Evolutionary conservation across 805 yeast genomes (phyloP).

Genomic region (Starmerella stellata): DNA sequence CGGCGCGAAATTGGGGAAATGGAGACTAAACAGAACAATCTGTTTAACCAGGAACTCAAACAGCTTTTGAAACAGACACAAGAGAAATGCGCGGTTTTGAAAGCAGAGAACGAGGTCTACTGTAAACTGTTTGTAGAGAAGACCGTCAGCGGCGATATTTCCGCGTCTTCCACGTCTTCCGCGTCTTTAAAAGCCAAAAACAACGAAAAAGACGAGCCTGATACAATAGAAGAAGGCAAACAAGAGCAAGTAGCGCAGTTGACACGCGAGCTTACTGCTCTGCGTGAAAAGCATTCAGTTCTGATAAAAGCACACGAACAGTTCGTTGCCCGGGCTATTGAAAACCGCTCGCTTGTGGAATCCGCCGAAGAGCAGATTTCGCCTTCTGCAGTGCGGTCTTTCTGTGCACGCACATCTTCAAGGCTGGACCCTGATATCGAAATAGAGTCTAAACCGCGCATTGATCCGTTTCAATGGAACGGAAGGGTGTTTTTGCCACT

Average conservation of each 20-base stretch:
- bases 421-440: no score
- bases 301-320: slow-evolving; percentile 21
- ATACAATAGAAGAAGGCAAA: neutral
- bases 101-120: slow-evolving; percentile 23
- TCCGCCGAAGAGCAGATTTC: slow-evolving; percentile 17
- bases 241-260: neutral
- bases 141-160: slow-evolving; percentile 16
- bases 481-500: no score
- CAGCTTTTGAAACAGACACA: slow-evolving; percentile 16
- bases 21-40: slow-evolving; percentile 18
- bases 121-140: slow-evolving; percentile 22
- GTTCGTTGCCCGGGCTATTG: slow-evolving; percentile 22
- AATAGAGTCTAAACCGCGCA: no score
- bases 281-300: slow-evolving; percentile 21
- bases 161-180: neutral
- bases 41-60: slow-evolving; percentile 20
- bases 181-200: neutral
- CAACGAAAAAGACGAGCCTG: neutral
- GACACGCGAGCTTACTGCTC: slow-evolving; percentile 15
- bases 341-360: slow-evolving; percentile 19
- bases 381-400: slow-evolving; percentile 7
- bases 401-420: slow-evolving; percentile 11
- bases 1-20: slow-evolving; percentile 10
- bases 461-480: no score
- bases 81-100: slow-evolving; percentile 35